A percentile compares a stretch with the other conserved stretches of the same genome.
Conservation (phyloP, 495 filamentous ascomycete genomes). For the Sporormia fimetaria region DNA sequence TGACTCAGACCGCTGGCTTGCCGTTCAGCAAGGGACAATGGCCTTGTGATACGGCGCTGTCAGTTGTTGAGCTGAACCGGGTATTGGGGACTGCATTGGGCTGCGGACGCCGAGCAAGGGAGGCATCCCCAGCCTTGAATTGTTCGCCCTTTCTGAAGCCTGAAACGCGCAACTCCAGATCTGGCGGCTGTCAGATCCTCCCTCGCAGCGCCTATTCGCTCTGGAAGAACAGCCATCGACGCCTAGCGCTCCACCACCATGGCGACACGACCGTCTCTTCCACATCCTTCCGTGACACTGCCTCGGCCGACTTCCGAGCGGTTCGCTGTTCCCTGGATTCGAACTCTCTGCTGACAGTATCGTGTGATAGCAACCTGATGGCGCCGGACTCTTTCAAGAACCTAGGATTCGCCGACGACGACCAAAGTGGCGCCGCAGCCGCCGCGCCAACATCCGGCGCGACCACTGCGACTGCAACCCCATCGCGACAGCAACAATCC, state of each 20-base stretch:
- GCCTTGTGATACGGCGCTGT: slow-evolving; percentile 20
- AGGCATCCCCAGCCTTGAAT: slow-evolving; percentile 5
- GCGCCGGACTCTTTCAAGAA: slow-evolving; percentile 88
- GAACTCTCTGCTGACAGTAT: slow-evolving; percentile 10
- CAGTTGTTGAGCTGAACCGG: slow-evolving; percentile 9
- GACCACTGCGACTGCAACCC: slow-evolving; percentile 14
- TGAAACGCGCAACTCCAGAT: slow-evolving; percentile 14
- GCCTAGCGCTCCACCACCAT: not conserved
- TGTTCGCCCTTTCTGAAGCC: slow-evolving; percentile 13
- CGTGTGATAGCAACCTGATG: slow-evolving; percentile 69
- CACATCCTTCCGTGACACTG: slow-evolving; percentile 14
- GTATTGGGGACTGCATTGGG: slow-evolving; percentile 7
- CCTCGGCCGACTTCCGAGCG: slow-evolving; percentile 16
- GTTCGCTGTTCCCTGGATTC: slow-evolving; percentile 7
- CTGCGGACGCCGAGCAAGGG: slow-evolving; percentile 5
- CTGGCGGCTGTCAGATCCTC: slow-evolving; percentile 16
- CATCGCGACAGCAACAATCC: slow-evolving; percentile 13
- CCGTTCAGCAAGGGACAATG: slow-evolving; percentile 12
- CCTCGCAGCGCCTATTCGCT: slow-evolving; percentile 9
- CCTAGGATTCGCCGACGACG: slow-evolving; percentile 62
- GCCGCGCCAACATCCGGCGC: slow-evolving; percentile 1
- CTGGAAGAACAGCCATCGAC: slow-evolving; percentile 3
- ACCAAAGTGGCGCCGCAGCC: slow-evolving; percentile 20
- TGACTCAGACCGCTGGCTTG: too few relatives aligned
- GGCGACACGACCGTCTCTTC: not conserved